These are phyloP conservation scores for Hypoxylon sp. DNA, from an alignment of 2,329 filamentous ascomycete species.

Conservation along the genomic window DNA sequence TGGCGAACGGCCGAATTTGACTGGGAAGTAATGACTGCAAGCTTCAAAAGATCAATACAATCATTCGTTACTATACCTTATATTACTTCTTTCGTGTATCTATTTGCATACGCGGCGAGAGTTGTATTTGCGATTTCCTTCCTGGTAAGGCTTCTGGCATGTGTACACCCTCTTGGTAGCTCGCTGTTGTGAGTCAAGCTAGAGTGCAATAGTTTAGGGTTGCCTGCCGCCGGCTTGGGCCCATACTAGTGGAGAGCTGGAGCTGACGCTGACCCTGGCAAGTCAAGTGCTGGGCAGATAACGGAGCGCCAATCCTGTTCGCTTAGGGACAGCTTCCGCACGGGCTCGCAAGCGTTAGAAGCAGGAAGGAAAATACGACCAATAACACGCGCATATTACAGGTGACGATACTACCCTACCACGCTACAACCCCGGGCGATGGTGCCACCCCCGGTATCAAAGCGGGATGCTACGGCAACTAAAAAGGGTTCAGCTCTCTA, in stretches of 20 bases:
- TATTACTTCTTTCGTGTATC: background rate
- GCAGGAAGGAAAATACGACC: constrained; percentile 4
- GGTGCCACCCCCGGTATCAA: constrained; percentile 14
- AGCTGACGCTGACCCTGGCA: background rate
- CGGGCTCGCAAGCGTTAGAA: constrained; percentile 13
- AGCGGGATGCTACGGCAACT: constrained; percentile 17
- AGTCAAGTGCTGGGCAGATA: background rate
- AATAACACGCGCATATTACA: constrained; percentile 9
- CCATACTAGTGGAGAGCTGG: too few relatives aligned
- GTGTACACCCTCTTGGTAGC: too few relatives aligned
- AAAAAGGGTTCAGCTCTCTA: constrained; percentile 5
- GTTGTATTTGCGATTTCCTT: background rate
- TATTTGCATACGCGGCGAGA: too few relatives aligned
- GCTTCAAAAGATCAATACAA: background rate
- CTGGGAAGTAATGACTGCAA: background rate
- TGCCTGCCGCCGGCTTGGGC: constrained; percentile 6
- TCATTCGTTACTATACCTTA: background rate
- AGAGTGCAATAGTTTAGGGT: background rate
- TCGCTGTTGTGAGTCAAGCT: background rate
- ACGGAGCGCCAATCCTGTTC: constrained; percentile 17
- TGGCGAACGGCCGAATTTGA: background rate
- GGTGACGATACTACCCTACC: constrained; percentile 15
- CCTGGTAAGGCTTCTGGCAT: too few relatives aligned
- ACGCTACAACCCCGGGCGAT: constrained; percentile 7
- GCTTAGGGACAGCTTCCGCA: constrained; percentile 2